A percentile compares a stretch with the other conserved stretches of the same genome.
phyloP scores from a whole-genome alignment of 352 stramenopile species.

The Pythium pyrilobum region DNA sequence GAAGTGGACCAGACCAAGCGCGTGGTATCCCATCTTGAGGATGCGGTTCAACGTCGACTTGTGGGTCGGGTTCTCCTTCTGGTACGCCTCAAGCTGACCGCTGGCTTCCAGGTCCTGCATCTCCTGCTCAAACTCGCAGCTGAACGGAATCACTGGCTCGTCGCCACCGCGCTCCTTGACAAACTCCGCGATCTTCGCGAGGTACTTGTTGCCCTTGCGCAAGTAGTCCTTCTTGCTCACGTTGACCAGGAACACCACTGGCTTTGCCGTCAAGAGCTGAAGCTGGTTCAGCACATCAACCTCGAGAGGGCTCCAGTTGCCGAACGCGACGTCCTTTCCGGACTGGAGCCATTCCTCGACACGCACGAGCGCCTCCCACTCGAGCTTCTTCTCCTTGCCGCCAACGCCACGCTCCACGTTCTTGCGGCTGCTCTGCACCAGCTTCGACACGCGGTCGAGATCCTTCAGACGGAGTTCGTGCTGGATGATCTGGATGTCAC shows the following conservation, averaged over 20 bases:
- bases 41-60: slow-evolving; percentile 95
- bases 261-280: slow-evolving; percentile 93
- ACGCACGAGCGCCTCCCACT: slow-evolving; percentile 86
- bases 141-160: slow-evolving; percentile 95
- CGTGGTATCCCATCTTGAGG: slow-evolving; percentile 97
- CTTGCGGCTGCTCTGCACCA: slow-evolving; percentile 74
- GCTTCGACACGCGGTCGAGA: slow-evolving; percentile 85
- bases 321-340: slow-evolving; percentile 90
- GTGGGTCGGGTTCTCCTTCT: slow-evolving; percentile 79
- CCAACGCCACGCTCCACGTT: slow-evolving; percentile 85
- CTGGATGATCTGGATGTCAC: slow-evolving; percentile 99
- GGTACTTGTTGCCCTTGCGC: slow-evolving; percentile 97
- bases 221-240: slow-evolving; percentile 98
- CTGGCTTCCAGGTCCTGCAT: slow-evolving; percentile 70
- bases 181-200: slow-evolving; percentile 97
- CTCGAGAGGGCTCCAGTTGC: slow-evolving; percentile 82
- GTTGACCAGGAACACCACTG: slow-evolving; percentile 99
- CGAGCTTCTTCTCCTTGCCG: slow-evolving; percentile 95
- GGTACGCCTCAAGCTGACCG: slow-evolving; percentile 57
- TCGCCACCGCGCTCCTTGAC: slow-evolving; percentile 95
- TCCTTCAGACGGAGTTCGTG: slow-evolving; percentile 98
- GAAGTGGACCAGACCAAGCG: slow-evolving; percentile 98
- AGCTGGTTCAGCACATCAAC: slow-evolving; percentile 91
- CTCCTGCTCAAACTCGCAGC: slow-evolving; percentile 98
- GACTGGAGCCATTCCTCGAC: slow-evolving; percentile 78